Conservation (phyloP, 2,329 filamentous ascomycete species). For the Pyricularia sp. region DNA sequence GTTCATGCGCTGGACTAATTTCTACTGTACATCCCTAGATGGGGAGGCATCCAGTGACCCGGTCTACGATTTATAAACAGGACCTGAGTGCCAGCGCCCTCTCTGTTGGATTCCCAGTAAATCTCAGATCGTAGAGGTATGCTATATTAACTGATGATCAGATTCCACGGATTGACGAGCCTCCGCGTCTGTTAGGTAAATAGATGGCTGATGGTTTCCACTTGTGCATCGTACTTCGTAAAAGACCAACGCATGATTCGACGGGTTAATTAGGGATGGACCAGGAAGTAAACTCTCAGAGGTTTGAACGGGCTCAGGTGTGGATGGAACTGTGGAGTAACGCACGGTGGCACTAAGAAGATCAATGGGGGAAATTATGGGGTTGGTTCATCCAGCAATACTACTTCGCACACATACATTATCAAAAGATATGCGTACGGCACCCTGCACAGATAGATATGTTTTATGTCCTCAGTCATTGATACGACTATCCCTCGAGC, state of each 20-base stretch:
- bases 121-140: too few relatives aligned
- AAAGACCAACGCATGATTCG: neutral
- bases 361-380: neutral
- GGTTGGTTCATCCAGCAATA: too few relatives aligned
- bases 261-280: neutral
- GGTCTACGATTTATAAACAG: too few relatives aligned
- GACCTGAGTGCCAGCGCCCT: too few relatives aligned
- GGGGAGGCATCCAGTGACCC: too few relatives aligned
- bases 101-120: too few relatives aligned
- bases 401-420: too few relatives aligned
- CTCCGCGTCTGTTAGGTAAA: neutral
- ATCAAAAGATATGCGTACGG: neutral
- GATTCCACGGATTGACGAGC: neutral
- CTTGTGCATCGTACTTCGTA: neutral
- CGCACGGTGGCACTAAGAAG: neutral
- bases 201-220: neutral
- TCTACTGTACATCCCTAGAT: neutral
- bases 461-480: neutral
- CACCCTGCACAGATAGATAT: neutral
- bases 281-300: too few relatives aligned
- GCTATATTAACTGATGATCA: too few relatives aligned
- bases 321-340: neutral
- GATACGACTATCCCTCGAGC: neutral
- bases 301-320: neutral
- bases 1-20: neutral